These are phyloP conservation scores for Penicillium cinerascens DNA, from an alignment of 495 filamentous ascomycete genomes.

Conservation along the genomic window DNA sequence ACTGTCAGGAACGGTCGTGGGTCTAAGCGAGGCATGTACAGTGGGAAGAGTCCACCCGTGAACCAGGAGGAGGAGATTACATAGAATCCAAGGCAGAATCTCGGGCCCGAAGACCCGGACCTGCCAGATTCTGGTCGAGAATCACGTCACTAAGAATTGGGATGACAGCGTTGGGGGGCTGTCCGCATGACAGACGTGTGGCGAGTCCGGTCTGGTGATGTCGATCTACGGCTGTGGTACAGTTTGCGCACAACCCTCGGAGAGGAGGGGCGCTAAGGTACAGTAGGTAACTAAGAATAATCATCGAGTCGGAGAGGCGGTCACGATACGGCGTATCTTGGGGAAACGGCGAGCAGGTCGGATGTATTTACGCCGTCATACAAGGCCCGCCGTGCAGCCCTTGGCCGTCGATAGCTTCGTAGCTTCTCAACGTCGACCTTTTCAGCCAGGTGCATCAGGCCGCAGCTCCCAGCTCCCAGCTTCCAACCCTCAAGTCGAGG, in stretches of 20 bases:
- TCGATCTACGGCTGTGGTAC: constrained; percentile 6
- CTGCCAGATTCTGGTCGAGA: background rate
- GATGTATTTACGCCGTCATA: constrained; percentile 6
- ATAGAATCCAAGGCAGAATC: background rate
- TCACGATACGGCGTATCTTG: background rate
- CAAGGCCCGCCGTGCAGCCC: background rate
- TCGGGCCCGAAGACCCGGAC: background rate
- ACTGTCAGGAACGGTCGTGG: background rate
- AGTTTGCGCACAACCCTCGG: background rate
- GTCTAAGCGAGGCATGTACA: background rate
- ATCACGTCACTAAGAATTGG: constrained; percentile 5
- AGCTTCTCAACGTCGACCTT: constrained; percentile 17
- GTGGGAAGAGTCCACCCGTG: background rate
- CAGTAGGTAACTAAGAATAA: constrained; percentile 6
- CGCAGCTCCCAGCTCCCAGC: constrained; percentile 6
- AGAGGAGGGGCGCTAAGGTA: background rate
- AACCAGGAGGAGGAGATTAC: background rate
- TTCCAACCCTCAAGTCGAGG: constrained; percentile 6
- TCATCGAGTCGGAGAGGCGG: too few species aligned
- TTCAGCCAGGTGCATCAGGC: constrained; percentile 14
- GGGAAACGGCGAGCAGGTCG: background rate
- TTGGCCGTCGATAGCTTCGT: background rate
- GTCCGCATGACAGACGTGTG: constrained; percentile 19
- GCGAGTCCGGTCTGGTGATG: constrained; percentile 23
- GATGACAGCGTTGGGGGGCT: constrained; percentile 11